A percentile compares a stretch with the other conserved stretches of the same genome.
Evolutionary conservation across 176 grass and related monocot species (phyloP).

Genomic region (Oryza coarctata): DNA sequence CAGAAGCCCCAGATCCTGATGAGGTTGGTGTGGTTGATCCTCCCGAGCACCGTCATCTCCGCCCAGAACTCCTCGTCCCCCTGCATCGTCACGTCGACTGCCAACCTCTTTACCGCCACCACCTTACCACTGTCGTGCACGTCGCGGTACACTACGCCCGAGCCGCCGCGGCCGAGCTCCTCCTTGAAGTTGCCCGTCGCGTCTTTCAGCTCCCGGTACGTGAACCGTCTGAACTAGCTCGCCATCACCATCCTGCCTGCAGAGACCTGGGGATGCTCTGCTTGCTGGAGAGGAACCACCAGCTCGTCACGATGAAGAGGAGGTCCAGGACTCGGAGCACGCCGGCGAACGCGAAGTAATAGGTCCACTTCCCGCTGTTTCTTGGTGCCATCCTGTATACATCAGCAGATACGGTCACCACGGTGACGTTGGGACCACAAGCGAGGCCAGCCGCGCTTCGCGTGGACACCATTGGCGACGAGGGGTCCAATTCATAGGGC

Average conservation of each 20-base stretch:
- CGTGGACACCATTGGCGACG: neutral
- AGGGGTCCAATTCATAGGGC: slow-evolving; percentile 10
- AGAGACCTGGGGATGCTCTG: slow-evolving; percentile 33
- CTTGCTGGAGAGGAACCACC: slow-evolving; percentile 48
- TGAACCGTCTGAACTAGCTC: slow-evolving; percentile 49
- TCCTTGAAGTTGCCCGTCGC: slow-evolving; percentile 59
- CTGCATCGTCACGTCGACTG: slow-evolving; percentile 11
- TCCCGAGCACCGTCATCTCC: slow-evolving; percentile 56
- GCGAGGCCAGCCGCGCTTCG: neutral
- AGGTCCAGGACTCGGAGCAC: slow-evolving; percentile 35
- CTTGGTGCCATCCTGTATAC: slow-evolving; percentile 6
- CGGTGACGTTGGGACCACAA: slow-evolving; percentile 23
- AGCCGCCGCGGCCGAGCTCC: slow-evolving; percentile 42
- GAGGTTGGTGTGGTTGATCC: slow-evolving; percentile 73
- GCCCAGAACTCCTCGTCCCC: slow-evolving; percentile 59
- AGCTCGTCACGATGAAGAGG: slow-evolving; percentile 31
- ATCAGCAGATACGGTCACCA: neutral
- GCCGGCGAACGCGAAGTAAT: slow-evolving; percentile 36
- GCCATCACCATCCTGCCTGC: slow-evolving; percentile 41
- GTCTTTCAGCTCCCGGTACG: slow-evolving; percentile 47
- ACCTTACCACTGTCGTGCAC: slow-evolving; percentile 46
- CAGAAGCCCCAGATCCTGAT: slow-evolving; percentile 58
- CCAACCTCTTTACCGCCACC: slow-evolving; percentile 53
- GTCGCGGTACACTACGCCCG: slow-evolving; percentile 47
- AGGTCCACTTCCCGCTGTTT: slow-evolving; percentile 35